These are phyloP conservation scores for Orbilia brochopaga DNA, from an alignment of 2,329 filamentous ascomycete genomes.

Conservation along the genomic window DNA sequence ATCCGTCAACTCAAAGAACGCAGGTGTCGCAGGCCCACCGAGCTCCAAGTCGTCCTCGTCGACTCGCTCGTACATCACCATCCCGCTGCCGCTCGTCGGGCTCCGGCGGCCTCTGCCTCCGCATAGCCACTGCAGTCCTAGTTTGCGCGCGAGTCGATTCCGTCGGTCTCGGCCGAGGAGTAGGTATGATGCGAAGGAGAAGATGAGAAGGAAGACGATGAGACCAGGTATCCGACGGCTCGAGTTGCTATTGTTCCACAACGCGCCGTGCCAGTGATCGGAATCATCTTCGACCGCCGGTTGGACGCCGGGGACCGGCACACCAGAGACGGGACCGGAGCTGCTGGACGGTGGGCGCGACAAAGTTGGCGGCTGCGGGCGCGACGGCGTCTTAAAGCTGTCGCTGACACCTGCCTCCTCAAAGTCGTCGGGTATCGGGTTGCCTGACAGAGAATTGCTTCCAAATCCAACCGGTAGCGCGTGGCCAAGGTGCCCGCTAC, in stretches of 20 bases:
- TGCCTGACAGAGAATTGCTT: slow-evolving; percentile 67
- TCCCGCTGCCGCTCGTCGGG: not conserved
- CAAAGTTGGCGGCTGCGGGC: slow-evolving; percentile 10
- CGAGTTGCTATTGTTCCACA: slow-evolving; percentile 55
- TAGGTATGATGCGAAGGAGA: slow-evolving; percentile 72
- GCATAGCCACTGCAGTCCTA: slow-evolving; percentile 31
- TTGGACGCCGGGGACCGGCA: slow-evolving; percentile 11
- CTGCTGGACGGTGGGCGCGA: not conserved
- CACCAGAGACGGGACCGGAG: slow-evolving; percentile 19
- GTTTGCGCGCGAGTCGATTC: slow-evolving; percentile 58
- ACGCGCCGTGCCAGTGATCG: slow-evolving; percentile 45
- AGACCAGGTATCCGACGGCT: slow-evolving; percentile 67
- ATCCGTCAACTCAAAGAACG: slow-evolving; percentile 32
- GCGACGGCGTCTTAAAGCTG: slow-evolving; percentile 12
- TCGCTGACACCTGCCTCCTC: slow-evolving; percentile 67
- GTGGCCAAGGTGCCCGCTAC: slow-evolving; percentile 61
- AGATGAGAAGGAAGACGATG: slow-evolving; percentile 69
- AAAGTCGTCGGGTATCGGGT: slow-evolving; percentile 74
- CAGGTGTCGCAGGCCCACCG: slow-evolving; percentile 13
- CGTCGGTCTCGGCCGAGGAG: slow-evolving; percentile 78
- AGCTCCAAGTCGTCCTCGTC: slow-evolving; percentile 34
- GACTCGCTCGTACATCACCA: slow-evolving; percentile 30
- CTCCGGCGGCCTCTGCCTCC: slow-evolving; percentile 27
- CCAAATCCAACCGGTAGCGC: slow-evolving; percentile 86
- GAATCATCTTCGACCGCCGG: slow-evolving; percentile 33